Percentiles rank a stretch among this genome's conserved stretches.
Conservation (phyloP, 163 green algal genomes). For the Chloromonas sp. region DNA sequence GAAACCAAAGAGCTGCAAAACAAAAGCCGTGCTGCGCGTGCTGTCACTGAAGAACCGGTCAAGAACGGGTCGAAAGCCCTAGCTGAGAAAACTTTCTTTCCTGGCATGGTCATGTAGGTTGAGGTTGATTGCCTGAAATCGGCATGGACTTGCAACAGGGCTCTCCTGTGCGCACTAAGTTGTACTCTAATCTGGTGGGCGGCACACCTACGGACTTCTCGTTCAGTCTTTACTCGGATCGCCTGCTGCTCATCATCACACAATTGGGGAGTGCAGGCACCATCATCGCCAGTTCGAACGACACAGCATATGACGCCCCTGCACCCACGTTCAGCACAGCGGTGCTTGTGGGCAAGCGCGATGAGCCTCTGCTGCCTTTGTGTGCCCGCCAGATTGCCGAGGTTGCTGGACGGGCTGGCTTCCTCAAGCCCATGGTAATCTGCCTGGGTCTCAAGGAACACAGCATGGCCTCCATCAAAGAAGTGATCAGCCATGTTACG, state of each 20-base stretch:
- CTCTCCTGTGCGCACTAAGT: not conserved
- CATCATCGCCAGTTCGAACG: constrained; percentile 10
- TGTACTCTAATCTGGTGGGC: not conserved
- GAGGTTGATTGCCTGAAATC: too few relatives aligned
- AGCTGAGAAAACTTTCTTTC: too few relatives aligned
- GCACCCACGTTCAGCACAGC: constrained; percentile 11
- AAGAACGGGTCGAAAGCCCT: too few relatives aligned
- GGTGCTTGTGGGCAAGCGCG: constrained; percentile 15
- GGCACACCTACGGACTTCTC: constrained; percentile 16
- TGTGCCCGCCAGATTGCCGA: constrained; percentile 20
- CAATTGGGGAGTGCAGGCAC: constrained; percentile 18
- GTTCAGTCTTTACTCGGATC: constrained; percentile 16
- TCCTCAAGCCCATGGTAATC: constrained; percentile 19
- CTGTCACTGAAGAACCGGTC: too few relatives aligned
- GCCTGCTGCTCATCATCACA: constrained; percentile 16
- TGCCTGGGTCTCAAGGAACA: constrained; percentile 23
- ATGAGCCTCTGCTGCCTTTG: constrained; percentile 22
- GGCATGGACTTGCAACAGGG: too few relatives aligned
- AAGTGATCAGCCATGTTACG: not conserved
- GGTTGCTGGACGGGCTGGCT: constrained; percentile 2
- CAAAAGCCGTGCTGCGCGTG: too few relatives aligned
- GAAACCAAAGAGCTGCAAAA: too few relatives aligned
- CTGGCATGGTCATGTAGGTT: too few relatives aligned
- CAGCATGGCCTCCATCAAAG: not conserved
- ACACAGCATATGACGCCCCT: constrained; percentile 12